Base-by-base conservation (phyloP, 208 protist genomes). In the Trypanosoma mega region DNA sequence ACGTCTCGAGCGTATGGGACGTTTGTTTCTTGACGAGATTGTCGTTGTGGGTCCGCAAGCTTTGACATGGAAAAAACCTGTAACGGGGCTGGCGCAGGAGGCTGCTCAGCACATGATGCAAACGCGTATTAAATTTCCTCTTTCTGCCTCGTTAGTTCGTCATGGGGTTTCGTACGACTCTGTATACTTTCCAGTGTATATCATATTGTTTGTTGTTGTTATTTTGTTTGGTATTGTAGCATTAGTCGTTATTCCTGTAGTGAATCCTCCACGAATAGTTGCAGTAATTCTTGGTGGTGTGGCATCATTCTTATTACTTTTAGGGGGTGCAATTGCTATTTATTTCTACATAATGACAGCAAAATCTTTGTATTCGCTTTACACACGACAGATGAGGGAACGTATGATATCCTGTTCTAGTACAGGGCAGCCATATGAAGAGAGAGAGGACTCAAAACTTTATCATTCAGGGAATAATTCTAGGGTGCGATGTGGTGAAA, bases 21-120 rank as follows among this genome's bases (percentile, higher is more conserved):
- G 76, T 34, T 52, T 94, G 2, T 94, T 94, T 61, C 60, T 90
- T 0, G 79, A 86, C 50, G 78, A 92, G 58, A 74, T 91, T 48
- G 56, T 92, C 9, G 68, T 55, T 27, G 69, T 92, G 46, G 73
- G 81, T 0, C 82, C 88, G 20, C 61, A 86, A 51, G 80, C 88
- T 20, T 62, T 94, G 12, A 64, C 76, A 39, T 94, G 88, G 85
- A 87, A 83, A 27, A 80, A 80, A 46, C 72, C 74, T 4, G 87
- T 76, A 20, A 65, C 78, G n/a, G 78, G 80, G 21, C 63, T 94
- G 16, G 82, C 88, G 16, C 60, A 85, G 31, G 85, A 94, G 14
- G 87, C 74, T 41, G 77, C 85, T 23, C 72, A 89, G 20, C 78
- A 81, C 46, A 83, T 89, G 68, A 68, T 66, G 26, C 49, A 73